Percentiles rank a stretch among this genome's conserved stretches.
phyloP scores from a whole-genome alignment of 2,329 filamentous ascomycete species.

The Pezicula rhizophila region DNA sequence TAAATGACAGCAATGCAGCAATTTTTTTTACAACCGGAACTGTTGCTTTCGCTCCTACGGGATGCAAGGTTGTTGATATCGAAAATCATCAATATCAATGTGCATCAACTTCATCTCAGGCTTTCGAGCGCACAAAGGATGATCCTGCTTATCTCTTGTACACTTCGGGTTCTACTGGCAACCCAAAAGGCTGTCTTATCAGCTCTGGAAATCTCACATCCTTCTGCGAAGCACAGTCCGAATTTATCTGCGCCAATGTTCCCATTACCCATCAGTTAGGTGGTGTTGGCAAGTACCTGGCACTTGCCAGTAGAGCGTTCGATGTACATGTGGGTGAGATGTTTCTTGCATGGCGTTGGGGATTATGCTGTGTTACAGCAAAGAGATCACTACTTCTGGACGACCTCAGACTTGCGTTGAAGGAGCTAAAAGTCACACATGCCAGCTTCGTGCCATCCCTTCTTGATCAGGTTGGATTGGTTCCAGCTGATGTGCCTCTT shows the following conservation, averaged over 20 bases:
- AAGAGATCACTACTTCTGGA: slow-evolving; percentile 24
- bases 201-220: background rate
- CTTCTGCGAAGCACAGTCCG: background rate
- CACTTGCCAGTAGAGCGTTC: slow-evolving; percentile 28
- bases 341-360: slow-evolving; percentile 26
- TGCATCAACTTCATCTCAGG: background rate
- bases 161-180: slow-evolving; percentile 71
- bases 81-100: slow-evolving; percentile 6
- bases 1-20: slow-evolving; percentile 23
- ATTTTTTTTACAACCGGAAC: slow-evolving; percentile 24
- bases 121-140: slow-evolving; percentile 1
- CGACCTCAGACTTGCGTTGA: slow-evolving; percentile 20
- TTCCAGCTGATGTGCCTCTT: background rate
- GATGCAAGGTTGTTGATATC: slow-evolving; percentile 19
- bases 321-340: slow-evolving; percentile 27
- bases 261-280: background rate
- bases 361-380: slow-evolving; percentile 23
- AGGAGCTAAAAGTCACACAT: slow-evolving; percentile 25
- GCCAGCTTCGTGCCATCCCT: slow-evolving; percentile 25
- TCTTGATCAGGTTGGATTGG: background rate
- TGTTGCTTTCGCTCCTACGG: slow-evolving; percentile 15
- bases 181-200: slow-evolving; percentile 66
- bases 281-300: slow-evolving; percentile 25
- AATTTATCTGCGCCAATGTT: background rate
- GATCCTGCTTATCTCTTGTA: slow-evolving; percentile 69